Evolutionary conservation across 2,329 filamentous ascomycete genomes (phyloP).

Genomic region (Rosellinia necatrix): DNA sequence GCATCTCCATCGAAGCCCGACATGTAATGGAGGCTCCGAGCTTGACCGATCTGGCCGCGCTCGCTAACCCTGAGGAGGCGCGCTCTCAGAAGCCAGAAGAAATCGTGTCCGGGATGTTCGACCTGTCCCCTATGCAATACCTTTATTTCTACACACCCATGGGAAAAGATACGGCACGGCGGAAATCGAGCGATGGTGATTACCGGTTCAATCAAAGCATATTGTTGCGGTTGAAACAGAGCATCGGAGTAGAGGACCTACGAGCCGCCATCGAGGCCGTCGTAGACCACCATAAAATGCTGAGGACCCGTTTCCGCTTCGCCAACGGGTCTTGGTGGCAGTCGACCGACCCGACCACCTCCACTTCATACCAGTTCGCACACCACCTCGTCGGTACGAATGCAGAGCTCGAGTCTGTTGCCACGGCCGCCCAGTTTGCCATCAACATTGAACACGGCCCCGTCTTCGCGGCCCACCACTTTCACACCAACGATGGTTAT

Average conservation of each 20-base stretch:
- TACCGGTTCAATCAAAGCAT: constrained; percentile 58
- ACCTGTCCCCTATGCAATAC: constrained; percentile 59
- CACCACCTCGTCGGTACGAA: constrained; percentile 48
- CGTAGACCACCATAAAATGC: constrained; percentile 57
- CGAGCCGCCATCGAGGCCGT: constrained; percentile 54
- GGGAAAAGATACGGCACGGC: constrained; percentile 42
- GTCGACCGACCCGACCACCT: constrained; percentile 46
- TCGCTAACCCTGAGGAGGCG: constrained; percentile 42
- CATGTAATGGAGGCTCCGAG: constrained; percentile 47
- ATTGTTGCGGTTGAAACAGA: constrained; percentile 50
- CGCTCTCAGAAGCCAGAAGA: constrained; percentile 42
- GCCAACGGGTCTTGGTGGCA: constrained; percentile 52
- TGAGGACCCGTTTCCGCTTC: constrained; percentile 51
- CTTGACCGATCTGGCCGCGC: constrained; percentile 45
- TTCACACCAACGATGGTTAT: constrained; percentile 50
- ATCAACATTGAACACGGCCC: constrained; percentile 57
- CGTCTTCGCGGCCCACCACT: constrained; percentile 55
- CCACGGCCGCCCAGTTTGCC: constrained; percentile 47
- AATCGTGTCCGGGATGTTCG: constrained; percentile 46
- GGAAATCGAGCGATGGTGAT: constrained; percentile 41
- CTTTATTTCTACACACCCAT: constrained; percentile 56
- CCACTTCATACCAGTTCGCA: constrained; percentile 50
- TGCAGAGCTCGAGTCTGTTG: constrained; percentile 47
- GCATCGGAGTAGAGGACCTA: constrained; percentile 49
- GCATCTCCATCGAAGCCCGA: constrained; percentile 43